Evolutionary conservation across 768 basidiomycete species (phyloP).

Genomic region (Peribolospora baueri): DNA sequence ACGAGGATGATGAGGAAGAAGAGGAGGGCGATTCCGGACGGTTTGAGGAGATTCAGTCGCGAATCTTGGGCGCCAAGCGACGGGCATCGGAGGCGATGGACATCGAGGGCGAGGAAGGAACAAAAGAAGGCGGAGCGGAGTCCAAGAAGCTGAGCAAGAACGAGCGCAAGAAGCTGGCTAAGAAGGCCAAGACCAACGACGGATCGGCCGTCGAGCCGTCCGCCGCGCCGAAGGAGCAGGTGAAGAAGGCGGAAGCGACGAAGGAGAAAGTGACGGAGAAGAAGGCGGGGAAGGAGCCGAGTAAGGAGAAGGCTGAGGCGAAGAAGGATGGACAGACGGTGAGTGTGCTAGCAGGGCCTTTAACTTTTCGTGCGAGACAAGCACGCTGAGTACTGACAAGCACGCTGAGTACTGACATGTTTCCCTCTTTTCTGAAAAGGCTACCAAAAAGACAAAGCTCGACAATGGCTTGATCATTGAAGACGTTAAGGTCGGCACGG

Average conservation of each 20-base stretch:
- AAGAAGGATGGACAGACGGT: slow-evolving; percentile 12
- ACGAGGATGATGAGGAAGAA: slow-evolving; percentile 3
- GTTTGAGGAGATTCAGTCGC: slow-evolving; percentile 3
- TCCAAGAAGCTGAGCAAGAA: too few relatives aligned
- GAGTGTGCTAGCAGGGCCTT: slow-evolving; percentile 7
- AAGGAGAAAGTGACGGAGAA: slow-evolving; percentile 13
- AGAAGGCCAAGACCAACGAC: slow-evolving; percentile 10
- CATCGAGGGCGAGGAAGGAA: too few relatives aligned
- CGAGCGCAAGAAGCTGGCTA: slow-evolving; percentile 24
- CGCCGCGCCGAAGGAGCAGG: slow-evolving; percentile 3
- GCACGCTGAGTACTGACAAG: slow-evolving; percentile 5
- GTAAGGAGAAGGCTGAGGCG: slow-evolving; percentile 26
- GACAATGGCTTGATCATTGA: slow-evolving; percentile 48
- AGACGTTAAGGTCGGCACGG: slow-evolving; percentile 55
- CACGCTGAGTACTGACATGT: slow-evolving; percentile 3
- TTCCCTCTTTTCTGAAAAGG: not conserved
- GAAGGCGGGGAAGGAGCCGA: slow-evolving; percentile 14
- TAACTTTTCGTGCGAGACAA: slow-evolving; percentile 2
- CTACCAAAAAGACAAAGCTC: slow-evolving; percentile 20
- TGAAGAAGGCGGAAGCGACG: slow-evolving; percentile 4
- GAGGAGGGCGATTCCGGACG: slow-evolving; percentile 1
- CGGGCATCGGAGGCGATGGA: too few relatives aligned
- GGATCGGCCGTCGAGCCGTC: slow-evolving; percentile 10
- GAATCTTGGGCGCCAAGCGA: too few relatives aligned
- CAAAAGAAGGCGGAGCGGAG: too few relatives aligned